phyloP scores from a whole-genome alignment of 805 yeast genomes.

The Candida taoyuanica region DNA sequence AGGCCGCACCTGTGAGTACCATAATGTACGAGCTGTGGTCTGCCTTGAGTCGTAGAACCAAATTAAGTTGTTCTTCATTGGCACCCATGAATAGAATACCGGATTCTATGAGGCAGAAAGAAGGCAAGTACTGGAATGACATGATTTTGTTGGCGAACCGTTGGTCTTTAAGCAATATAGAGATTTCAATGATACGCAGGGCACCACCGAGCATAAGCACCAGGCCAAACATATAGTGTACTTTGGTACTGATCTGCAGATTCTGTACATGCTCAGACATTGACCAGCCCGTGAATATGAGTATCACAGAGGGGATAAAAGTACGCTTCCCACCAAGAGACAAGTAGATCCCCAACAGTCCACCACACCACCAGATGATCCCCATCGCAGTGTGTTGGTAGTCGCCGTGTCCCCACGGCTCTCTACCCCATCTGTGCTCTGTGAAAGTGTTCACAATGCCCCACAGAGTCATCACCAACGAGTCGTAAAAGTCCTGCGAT shows the following conservation, averaged over 20 bases:
- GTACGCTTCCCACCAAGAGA: slow-evolving; percentile 65
- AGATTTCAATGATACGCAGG: slow-evolving; percentile 71
- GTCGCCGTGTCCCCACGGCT: slow-evolving; percentile 88
- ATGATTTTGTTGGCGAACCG: slow-evolving; percentile 44
- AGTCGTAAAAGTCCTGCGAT: slow-evolving; percentile 85
- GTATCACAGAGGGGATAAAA: slow-evolving; percentile 74
- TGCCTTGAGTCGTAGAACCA: slow-evolving; percentile 70
- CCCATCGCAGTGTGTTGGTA: slow-evolving; percentile 97
- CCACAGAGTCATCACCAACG: slow-evolving; percentile 77
- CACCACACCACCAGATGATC: slow-evolving; percentile 94
- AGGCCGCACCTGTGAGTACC: slow-evolving; percentile 67
- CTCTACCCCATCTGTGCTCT: slow-evolving; percentile 91
- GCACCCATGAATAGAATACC: slow-evolving; percentile 91
- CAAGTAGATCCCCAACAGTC: slow-evolving; percentile 75
- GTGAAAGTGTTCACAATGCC: slow-evolving; percentile 94
- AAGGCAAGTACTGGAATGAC: slow-evolving; percentile 83
- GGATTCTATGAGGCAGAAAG: slow-evolving; percentile 70
- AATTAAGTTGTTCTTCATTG: slow-evolving; percentile 75
- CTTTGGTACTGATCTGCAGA: slow-evolving; percentile 72
- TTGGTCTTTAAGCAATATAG: slow-evolving; percentile 66
- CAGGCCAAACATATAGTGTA: slow-evolving; percentile 82
- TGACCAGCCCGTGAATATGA: slow-evolving; percentile 89
- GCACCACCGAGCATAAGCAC: slow-evolving; percentile 77
- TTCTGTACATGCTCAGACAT: slow-evolving; percentile 88
- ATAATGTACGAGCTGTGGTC: slow-evolving; percentile 83